Conservation (phyloP, 495 filamentous ascomycete genomes). For the Annulohypoxylon maeteangense region DNA sequence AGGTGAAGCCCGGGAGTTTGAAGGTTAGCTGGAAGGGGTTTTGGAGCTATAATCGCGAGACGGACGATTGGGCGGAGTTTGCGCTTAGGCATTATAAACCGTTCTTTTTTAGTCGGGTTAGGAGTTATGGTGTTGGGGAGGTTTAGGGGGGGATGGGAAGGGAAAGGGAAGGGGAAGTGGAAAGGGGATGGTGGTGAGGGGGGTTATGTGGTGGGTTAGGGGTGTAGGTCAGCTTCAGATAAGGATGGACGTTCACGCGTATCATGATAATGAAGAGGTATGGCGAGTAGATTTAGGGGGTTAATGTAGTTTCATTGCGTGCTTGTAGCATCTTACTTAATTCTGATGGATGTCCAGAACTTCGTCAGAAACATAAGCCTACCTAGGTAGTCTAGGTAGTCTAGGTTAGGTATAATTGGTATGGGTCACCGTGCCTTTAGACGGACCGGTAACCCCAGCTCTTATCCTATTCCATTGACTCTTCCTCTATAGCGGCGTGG, state of each 20-base stretch:
- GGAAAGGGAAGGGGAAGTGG: not conserved
- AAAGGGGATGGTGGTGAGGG: not conserved
- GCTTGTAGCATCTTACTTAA: too few relatives aligned
- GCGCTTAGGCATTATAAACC: conserved; percentile 82
- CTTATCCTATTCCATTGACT: too few relatives aligned
- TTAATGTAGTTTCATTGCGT: not conserved
- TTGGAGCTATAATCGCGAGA: conserved; percentile 89
- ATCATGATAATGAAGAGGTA: not conserved
- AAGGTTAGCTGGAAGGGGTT: conserved; percentile 90
- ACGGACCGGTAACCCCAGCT: too few relatives aligned
- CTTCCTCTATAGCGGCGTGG: too few relatives aligned
- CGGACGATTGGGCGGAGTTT: conserved; percentile 92
- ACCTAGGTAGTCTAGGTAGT: too few relatives aligned
- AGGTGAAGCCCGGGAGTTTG: conserved; percentile 68
- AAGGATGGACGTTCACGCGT: not conserved
- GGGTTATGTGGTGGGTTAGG: not conserved
- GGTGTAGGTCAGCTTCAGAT: not conserved
- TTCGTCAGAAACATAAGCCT: too few relatives aligned
- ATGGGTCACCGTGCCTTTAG: too few relatives aligned
- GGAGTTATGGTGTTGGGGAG: conserved; percentile 68
- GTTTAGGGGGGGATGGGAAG: conserved; percentile 8
- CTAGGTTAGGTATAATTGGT: too few relatives aligned
- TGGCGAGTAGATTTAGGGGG: not conserved
- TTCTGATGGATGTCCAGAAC: too few relatives aligned
- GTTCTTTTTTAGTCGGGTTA: conserved; percentile 89